Evolutionary conservation across 495 filamentous ascomycete genomes (phyloP).

Genomic region (Thozetella sp.): DNA sequence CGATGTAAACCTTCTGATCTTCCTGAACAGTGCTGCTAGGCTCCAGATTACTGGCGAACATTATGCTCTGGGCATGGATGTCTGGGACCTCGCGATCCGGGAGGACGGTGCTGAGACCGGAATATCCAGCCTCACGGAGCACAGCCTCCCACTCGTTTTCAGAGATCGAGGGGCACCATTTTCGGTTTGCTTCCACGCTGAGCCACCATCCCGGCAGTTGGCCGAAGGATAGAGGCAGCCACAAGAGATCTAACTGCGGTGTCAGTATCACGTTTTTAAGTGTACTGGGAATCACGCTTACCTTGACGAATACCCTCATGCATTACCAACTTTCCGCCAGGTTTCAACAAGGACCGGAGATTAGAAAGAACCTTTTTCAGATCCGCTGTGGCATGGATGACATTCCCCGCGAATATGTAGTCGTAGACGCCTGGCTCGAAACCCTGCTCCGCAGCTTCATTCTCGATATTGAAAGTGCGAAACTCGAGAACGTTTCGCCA

Average conservation of each 20-base stretch:
- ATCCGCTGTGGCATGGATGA: constrained; percentile 48
- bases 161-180: constrained; percentile 27
- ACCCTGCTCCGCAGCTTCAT: constrained; percentile 23
- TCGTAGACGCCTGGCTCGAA: constrained; percentile 33
- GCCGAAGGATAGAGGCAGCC: constrained; percentile 39
- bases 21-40: constrained; percentile 23
- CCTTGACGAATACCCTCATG: constrained; percentile 30
- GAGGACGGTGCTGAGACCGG: constrained; percentile 37
- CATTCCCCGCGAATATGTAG: constrained; percentile 40
- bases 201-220: constrained; percentile 55
- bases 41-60: constrained; percentile 29
- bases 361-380: constrained; percentile 37
- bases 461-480: constrained; percentile 31
- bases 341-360: constrained; percentile 31
- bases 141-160: constrained; percentile 37
- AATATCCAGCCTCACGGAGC: constrained; percentile 39
- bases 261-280: no score
- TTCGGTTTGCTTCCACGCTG: constrained; percentile 28
- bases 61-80: constrained; percentile 40
- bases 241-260: constrained; percentile 20
- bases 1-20: constrained; percentile 6
- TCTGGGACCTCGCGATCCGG: constrained; percentile 14
- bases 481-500: constrained; percentile 24
- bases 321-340: constrained; percentile 36
- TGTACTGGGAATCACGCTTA: no score